Evolutionary conservation across 1,139 yeast species (phyloP), one percentile per base, ranked within the genome.

Genomic region (Nakaseomyces bracarensis): DNA sequence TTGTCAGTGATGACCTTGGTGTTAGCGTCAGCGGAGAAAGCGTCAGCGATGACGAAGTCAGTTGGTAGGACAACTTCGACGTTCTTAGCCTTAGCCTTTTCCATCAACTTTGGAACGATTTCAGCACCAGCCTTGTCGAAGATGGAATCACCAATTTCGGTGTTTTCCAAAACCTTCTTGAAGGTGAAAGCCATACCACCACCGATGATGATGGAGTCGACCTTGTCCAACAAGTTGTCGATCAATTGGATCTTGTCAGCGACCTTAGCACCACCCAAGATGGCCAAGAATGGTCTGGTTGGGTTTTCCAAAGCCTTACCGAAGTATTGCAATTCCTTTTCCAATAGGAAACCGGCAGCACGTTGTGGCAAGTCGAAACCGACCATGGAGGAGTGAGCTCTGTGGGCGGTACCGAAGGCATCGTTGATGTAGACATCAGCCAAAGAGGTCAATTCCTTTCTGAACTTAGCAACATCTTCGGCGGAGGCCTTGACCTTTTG

Each of bases 121-220:
- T 86, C 82, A 57, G 97, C 82, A 63, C 97, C 97, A 46, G 78
- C 95, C 63, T 77, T 83, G 66, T 89, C 97, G 69, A 65, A 89
- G 61, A 89, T 74, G 36, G 97, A 89, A 67, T 79, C 71, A 66
- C 97, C 97, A 60, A 91, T 91, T 49, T 77, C 67, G 72, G 84
- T 79, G 65, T 77, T 75, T 67, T 85, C 83, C 57, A 86, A 68
- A 46, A 89, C 82, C 77, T 91, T 89, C 76, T 84, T 85, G 77
- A 89, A 89, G 61, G 97, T 89, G 80, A 87, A 89, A 47, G 97
- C 89, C 97, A 89, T 89, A 72, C 97, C 97, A 72, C 97, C 97
- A 66, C 97, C 96, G 60, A 89, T 81, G 69, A 89, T 85, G 67
- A 89, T 75, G 51, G 80, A 69, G 69, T 91, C 81, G 60, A 89